Percentiles rank a stretch among this genome's conserved stretches.
These are phyloP conservation scores for Fistulifera solaris DNA, from an alignment of 108 stramenopile genomes.

Conservation along the genomic window DNA sequence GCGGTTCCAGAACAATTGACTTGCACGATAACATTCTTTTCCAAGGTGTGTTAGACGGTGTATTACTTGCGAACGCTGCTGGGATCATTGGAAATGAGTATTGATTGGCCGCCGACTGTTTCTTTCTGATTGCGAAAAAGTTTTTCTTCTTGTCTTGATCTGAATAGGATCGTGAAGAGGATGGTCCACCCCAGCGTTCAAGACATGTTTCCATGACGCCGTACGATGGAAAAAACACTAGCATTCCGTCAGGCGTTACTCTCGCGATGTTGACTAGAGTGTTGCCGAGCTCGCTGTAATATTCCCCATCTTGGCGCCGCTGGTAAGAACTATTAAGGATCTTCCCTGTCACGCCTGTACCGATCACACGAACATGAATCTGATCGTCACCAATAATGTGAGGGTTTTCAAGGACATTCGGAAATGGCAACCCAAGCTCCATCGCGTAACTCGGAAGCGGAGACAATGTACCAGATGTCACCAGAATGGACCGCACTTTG, in stretches of 20 bases:
- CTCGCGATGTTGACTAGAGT: constrained; percentile 70
- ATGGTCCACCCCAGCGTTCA: constrained; percentile 72
- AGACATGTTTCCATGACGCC: constrained; percentile 75
- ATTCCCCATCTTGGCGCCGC: constrained; percentile 74
- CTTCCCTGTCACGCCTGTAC: constrained; percentile 72
- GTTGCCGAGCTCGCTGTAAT: constrained; percentile 86
- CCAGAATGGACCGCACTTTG: constrained; percentile 78
- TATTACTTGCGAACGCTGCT: constrained; percentile 13
- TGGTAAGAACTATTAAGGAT: constrained; percentile 76
- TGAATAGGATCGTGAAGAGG: constrained; percentile 10
- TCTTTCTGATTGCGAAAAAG: constrained; percentile 43
- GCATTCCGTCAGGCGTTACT: constrained; percentile 86
- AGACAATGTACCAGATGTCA: constrained; percentile 94
- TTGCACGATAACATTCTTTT: constrained; percentile 58
- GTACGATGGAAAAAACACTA: constrained; percentile 97
- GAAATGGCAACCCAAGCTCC: constrained; percentile 87
- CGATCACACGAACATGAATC: constrained; percentile 79
- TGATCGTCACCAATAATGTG: constrained; percentile 89
- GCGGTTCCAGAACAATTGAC: constrained; percentile 76
- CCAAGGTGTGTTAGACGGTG: constrained; percentile 58
- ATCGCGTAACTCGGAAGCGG: constrained; percentile 85
- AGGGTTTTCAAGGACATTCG: constrained; percentile 79
- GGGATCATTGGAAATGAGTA: constrained; percentile 38
- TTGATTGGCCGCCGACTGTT: constrained; percentile 16
- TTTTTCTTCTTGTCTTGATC: constrained; percentile 8